phyloP scores from a whole-genome alignment of 1,139 yeast species.

The Arxiozyma slooffiae region DNA sequence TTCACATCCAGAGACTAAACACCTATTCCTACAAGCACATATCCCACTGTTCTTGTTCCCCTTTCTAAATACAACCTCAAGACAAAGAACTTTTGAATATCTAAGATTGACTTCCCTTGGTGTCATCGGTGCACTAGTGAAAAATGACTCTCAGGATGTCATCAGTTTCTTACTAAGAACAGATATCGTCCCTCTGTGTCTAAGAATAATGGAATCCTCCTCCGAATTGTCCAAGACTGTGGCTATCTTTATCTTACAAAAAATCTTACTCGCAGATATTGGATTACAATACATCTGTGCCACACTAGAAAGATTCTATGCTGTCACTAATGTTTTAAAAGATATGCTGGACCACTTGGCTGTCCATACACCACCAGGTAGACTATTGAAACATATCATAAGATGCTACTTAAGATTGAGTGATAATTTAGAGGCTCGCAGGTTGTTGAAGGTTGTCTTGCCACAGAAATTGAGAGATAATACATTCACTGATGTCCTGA shows the following conservation, averaged over 20 bases:
- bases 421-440: slow-evolving; percentile 84
- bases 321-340: slow-evolving; percentile 81
- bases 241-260: slow-evolving; percentile 89
- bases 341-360: slow-evolving; percentile 83
- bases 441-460: slow-evolving; percentile 70
- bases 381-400: slow-evolving; percentile 85
- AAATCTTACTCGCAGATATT: slow-evolving; percentile 80
- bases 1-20: slow-evolving; percentile 83
- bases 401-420: slow-evolving; percentile 85
- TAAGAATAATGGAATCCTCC: slow-evolving; percentile 91
- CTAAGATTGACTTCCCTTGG: slow-evolving; percentile 86
- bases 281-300: slow-evolving; percentile 90
- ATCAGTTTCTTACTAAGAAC: slow-evolving; percentile 83
- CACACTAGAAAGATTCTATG: slow-evolving; percentile 87
- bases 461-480: slow-evolving; percentile 71
- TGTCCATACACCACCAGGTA: slow-evolving; percentile 50
- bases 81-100: slow-evolving; percentile 88
- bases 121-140: slow-evolving; percentile 92
- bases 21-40: slow-evolving; percentile 76
- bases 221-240: slow-evolving; percentile 92
- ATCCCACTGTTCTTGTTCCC: slow-evolving; percentile 89
- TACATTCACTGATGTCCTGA: slow-evolving; percentile 69
- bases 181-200: slow-evolving; percentile 88
- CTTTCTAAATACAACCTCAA: slow-evolving; percentile 81
- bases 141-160: slow-evolving; percentile 92